These are phyloP conservation scores for Sparassis latifolia DNA, from an alignment of 1,284 basidiomycete genomes.

Conservation along the genomic window DNA sequence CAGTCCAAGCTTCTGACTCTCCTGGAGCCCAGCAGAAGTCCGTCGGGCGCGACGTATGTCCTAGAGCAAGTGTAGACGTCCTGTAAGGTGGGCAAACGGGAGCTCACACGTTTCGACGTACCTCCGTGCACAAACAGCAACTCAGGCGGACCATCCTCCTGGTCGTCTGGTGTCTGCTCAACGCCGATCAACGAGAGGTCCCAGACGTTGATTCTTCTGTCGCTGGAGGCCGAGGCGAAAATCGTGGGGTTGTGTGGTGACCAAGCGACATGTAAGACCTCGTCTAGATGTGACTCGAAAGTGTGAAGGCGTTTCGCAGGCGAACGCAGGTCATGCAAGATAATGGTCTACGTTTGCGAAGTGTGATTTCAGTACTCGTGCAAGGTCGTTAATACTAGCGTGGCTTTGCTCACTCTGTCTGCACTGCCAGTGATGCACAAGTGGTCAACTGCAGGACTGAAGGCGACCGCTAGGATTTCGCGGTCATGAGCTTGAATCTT, in stretches of 20 bases:
- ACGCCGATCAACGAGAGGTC: conserved; percentile 89
- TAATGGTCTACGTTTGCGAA: conserved; percentile 58
- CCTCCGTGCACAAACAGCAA: conserved; percentile 90
- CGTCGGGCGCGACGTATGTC: conserved; percentile 75
- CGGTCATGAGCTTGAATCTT: conserved; percentile 84
- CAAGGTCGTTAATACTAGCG: neutral
- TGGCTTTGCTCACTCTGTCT: conserved; percentile 64
- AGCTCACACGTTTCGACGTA: conserved; percentile 22
- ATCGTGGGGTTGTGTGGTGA: conserved; percentile 89
- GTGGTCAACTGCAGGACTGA: conserved; percentile 79
- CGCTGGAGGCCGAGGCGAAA: conserved; percentile 89
- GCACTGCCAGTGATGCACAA: conserved; percentile 92
- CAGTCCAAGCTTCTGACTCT: conserved; percentile 69
- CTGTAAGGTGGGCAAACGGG: neutral
- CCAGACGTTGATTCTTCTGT: conserved; percentile 94
- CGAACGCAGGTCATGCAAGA: conserved; percentile 85
- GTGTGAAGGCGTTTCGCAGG: conserved; percentile 81
- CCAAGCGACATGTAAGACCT: conserved; percentile 93
- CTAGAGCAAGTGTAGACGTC: conserved; percentile 26
- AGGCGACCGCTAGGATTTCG: conserved; percentile 90
- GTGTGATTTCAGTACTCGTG: neutral
- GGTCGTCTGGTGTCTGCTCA: conserved; percentile 96
- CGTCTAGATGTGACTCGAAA: conserved; percentile 92
- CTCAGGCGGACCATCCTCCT: conserved; percentile 96
- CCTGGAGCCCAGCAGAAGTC: conserved; percentile 85